Evolutionary conservation across 1,139 yeast species (phyloP).

Genomic region (Nakaseomyces glabratus): DNA sequence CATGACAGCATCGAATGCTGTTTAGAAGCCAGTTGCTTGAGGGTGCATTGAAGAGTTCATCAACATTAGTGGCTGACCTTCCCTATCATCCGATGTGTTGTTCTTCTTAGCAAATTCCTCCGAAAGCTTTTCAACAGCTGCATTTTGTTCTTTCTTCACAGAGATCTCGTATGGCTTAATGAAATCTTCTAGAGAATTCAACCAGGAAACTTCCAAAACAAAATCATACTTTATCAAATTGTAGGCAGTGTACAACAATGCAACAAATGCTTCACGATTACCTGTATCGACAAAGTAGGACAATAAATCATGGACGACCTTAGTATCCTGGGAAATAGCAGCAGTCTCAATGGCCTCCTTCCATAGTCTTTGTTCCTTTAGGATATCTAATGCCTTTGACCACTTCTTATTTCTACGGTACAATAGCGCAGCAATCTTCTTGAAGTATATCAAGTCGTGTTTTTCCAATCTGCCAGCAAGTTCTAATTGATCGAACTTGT

Average conservation of each 20-base stretch:
- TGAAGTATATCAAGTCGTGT: conserved; percentile 82
- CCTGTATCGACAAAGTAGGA: conserved; percentile 95
- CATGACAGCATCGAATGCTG: conserved; percentile 5
- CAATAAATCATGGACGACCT: conserved; percentile 81
- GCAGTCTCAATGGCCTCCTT: conserved; percentile 90
- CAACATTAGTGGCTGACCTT: conserved; percentile 50
- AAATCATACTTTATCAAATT: conserved; percentile 72
- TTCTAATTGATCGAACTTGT: conserved; percentile 85
- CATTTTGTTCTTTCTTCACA: conserved; percentile 66
- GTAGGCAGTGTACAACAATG: conserved; percentile 79
- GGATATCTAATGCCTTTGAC: conserved; percentile 77
- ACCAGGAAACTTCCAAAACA: conserved; percentile 85
- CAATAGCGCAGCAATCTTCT: conserved; percentile 90
- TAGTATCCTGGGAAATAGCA: conserved; percentile 65
- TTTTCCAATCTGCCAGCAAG: conserved; percentile 89
- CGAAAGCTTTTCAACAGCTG: conserved; percentile 54
- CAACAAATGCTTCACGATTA: conserved; percentile 91
- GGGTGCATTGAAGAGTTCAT: conserved; percentile 41
- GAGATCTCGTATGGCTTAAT: conserved; percentile 90
- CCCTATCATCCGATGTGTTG: conserved; percentile 36
- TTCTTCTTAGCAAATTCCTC: conserved; percentile 52
- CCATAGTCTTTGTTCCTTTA: conserved; percentile 92
- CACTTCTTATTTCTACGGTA: conserved; percentile 93
- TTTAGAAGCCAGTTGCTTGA: conserved; percentile 22
- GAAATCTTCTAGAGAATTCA: conserved; percentile 70